Base-by-base conservation (phyloP, 176 grass and related monocot genomes). In the Sorghum bicolor region DNA sequence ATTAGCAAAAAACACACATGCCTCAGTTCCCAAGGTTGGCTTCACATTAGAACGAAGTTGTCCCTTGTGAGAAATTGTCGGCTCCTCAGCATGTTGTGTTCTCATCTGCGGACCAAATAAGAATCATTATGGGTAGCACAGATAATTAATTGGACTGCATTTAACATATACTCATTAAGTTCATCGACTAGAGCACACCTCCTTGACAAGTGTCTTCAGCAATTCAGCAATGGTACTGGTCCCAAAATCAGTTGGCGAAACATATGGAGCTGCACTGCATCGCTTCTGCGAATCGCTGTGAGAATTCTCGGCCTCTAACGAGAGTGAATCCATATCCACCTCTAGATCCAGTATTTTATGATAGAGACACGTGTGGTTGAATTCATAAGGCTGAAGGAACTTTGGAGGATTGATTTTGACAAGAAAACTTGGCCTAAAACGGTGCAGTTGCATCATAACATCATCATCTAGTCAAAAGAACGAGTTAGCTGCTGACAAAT, bases 401-500 rank as follows among this genome's bases (percentile, higher is more conserved):
- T 55, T 87, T 1, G 90, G 92, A 88, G 79, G 74, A 72, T 91
- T 74, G 43, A 76, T 86, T 83, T 93, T 87, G 79, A 77, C 85
- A 68, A 97, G 55, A 86, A 94, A 89, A 25, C 47, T 82, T 19
- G 95, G 95, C 53, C 95, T 83, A 83, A 89, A 92, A 38, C 69
- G 68, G 62, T 97, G 95, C 70, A 97, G 66, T 75, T 74, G 74
- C 60, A 32, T 79, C 73, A 97, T 82, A 80, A 92, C 69, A 87
- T 91, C 84, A 87, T 94, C 95, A 84, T 97, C 95, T 97, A 90
- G 68, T 85, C 38, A 75, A 84, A 88, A 92, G 67, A 26, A 75
- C 15, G 24, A 62, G 78, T 80, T 29, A 88, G 81, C 55, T 67
- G 31, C 29, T 39, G 68, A 41, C 64, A 86, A 34, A 31, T 64